phyloP scores from a whole-genome alignment of 2,329 filamentous ascomycete species.

The Aspergillus niger region DNA sequence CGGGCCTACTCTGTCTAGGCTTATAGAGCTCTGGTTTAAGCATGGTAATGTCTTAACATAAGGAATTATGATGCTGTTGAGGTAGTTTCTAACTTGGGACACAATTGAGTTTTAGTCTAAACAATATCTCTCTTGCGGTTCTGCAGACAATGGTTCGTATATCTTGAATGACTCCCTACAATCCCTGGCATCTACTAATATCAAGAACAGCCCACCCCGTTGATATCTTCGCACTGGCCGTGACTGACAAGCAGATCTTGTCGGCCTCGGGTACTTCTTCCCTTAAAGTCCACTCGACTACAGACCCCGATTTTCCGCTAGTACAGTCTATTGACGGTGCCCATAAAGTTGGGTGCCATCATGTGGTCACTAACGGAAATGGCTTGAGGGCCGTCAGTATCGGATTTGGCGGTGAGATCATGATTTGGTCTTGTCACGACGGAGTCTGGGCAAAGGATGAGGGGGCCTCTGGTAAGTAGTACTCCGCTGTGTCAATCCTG shows the following conservation, averaged over 20 bases:
- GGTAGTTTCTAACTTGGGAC: constrained; percentile 6
- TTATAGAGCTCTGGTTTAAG: not conserved
- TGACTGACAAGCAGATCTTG: constrained; percentile 72
- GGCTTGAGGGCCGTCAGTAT: constrained; percentile 76
- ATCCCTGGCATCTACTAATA: constrained; percentile 28
- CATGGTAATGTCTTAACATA: constrained; percentile 3
- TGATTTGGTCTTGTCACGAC: constrained; percentile 70
- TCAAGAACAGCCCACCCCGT: constrained; percentile 68
- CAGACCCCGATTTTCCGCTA: constrained; percentile 70
- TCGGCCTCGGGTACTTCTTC: constrained; percentile 83
- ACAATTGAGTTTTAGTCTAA: constrained; percentile 69
- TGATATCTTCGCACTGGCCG: constrained; percentile 81
- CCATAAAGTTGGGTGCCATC: constrained; percentile 89
- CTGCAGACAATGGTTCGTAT: constrained; percentile 75
- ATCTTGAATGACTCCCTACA: not conserved
- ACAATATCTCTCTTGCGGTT: constrained; percentile 94
- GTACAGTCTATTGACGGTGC: constrained; percentile 76
- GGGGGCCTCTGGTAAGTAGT: constrained; percentile 43
- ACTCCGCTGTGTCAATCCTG: not conserved
- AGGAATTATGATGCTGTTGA: not conserved
- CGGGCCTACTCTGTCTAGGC: not conserved
- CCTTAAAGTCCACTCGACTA: constrained; percentile 77
- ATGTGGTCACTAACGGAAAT: constrained; percentile 70
- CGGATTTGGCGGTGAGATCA: constrained; percentile 87
- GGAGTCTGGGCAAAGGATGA: constrained; percentile 58